These are phyloP conservation scores for Microbotryomycetes sp. DNA, from an alignment of 1,284 basidiomycete genomes.

Conservation along the genomic window DNA sequence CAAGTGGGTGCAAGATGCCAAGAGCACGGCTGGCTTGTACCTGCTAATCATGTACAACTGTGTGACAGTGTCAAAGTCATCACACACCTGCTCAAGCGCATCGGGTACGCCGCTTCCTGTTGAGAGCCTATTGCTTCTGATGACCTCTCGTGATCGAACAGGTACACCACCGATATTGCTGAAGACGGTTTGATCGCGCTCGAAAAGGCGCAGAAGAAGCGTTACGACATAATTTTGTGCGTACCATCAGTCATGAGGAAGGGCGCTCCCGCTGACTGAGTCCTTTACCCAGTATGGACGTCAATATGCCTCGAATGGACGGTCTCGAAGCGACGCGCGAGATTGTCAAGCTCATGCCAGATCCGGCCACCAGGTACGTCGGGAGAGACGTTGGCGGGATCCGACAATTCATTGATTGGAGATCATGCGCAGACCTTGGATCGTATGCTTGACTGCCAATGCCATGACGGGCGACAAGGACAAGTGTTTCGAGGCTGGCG, in stretches of 20 bases:
- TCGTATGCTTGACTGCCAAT: conserved; percentile 28
- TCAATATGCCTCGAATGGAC: conserved; percentile 29
- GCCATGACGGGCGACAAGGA: conserved; percentile 24
- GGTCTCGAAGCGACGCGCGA: conserved; percentile 17
- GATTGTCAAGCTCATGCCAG: conserved; percentile 19
- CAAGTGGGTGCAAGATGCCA: background rate
- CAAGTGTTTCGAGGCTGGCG: conserved; percentile 19
- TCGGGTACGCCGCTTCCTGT: background rate
- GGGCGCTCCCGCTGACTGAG: no score
- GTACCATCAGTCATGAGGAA: no score
- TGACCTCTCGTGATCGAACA: no score
- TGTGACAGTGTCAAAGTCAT: conserved; percentile 25
- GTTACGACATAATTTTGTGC: conserved; percentile 27
- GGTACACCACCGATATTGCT: conserved; percentile 15
- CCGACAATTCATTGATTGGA: background rate
- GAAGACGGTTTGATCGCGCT: conserved; percentile 22
- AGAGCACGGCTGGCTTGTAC: background rate
- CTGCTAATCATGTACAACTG: background rate
- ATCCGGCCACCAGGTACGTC: conserved; percentile 5
- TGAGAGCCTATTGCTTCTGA: background rate
- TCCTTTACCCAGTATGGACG: conserved; percentile 29
- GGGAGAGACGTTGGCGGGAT: background rate
- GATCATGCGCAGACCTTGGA: conserved; percentile 9
- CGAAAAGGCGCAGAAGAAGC: conserved; percentile 25
- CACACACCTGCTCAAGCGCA: conserved; percentile 27